phyloP scores from a whole-genome alignment of 2,329 filamentous ascomycete genomes.

The Trichophyton schoenleinii region DNA sequence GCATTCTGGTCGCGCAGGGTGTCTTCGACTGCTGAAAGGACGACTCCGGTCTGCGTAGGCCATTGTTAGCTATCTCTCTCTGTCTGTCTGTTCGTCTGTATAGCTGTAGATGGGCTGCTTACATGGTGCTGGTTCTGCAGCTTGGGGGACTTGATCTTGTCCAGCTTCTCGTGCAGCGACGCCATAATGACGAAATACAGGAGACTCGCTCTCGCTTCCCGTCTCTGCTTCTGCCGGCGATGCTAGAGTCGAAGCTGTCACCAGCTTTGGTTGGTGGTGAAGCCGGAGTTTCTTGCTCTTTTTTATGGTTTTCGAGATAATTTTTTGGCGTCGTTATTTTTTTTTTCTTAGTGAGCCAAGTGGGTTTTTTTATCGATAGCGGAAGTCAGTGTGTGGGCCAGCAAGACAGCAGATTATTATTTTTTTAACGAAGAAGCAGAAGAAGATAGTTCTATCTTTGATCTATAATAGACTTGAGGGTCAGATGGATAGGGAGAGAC shows the following conservation, averaged over 20 bases:
- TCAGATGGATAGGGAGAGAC: not conserved
- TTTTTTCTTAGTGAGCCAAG: not conserved
- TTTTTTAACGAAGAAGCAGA: not conserved
- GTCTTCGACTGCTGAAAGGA: conserved; percentile 83
- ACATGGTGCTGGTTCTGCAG: conserved; percentile 92
- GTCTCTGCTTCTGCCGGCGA: not conserved
- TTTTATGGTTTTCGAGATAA: conserved; percentile 2
- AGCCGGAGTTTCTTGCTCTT: not conserved
- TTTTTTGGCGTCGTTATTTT: not conserved
- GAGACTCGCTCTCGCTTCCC: not conserved
- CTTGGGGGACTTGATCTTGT: conserved; percentile 94
- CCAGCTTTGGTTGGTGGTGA: not conserved
- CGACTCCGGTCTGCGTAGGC: conserved; percentile 56
- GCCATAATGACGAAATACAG: conserved; percentile 32
- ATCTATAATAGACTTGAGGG: not conserved
- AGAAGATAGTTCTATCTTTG: not conserved
- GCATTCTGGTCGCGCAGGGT: conserved; percentile 81
- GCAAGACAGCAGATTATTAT: not conserved
- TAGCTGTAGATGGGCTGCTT: conserved; percentile 22
- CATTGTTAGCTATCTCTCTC: conserved; percentile 13
- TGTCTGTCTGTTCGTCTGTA: not conserved
- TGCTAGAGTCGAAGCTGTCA: not conserved
- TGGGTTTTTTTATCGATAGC: conserved; percentile 9
- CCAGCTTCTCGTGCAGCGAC: conserved; percentile 78
- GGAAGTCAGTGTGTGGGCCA: conserved; percentile 4